Conservation (phyloP, 768 basidiomycete genomes). For the Leccinum uliginosum region DNA sequence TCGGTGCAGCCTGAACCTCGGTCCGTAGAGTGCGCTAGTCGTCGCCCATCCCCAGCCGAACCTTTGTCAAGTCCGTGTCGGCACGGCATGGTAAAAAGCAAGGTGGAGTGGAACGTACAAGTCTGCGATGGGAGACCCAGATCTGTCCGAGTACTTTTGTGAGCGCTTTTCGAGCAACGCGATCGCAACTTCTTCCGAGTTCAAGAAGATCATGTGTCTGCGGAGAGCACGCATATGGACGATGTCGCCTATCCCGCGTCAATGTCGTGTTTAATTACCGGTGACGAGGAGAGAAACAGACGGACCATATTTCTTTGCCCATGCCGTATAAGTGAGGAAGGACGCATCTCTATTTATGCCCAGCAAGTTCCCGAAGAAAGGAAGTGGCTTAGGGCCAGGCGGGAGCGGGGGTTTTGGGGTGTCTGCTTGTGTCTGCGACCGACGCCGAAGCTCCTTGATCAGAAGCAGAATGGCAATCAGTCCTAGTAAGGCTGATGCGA, state of each 20-base stretch:
- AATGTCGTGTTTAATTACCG: neutral
- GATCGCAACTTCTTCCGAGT: conserved; percentile 40
- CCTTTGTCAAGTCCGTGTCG: neutral
- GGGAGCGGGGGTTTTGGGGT: conserved; percentile 2
- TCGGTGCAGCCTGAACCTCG: conserved; percentile 21
- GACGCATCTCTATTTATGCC: conserved; percentile 7
- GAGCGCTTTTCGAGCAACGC: conserved; percentile 52
- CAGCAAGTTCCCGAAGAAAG: conserved; percentile 14
- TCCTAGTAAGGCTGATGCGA: no score
- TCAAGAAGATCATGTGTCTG: conserved; percentile 47
- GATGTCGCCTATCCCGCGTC: neutral
- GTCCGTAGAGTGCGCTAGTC: conserved; percentile 17
- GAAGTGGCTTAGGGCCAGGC: conserved; percentile 16
- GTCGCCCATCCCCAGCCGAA: conserved; percentile 19
- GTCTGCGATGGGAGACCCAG: neutral
- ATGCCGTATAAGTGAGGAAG: conserved; percentile 15
- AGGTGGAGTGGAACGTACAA: conserved; percentile 4
- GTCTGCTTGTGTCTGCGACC: no score
- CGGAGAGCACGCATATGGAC: conserved; percentile 31
- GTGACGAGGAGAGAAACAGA: neutral
- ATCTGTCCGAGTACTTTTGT: conserved; percentile 41
- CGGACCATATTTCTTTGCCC: conserved; percentile 20
- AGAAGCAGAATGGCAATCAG: no score
- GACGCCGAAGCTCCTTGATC: no score
- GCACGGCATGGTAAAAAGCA: neutral